phyloP scores from a whole-genome alignment of 345 rosid species.

The Pelargonium nanum region DNA sequence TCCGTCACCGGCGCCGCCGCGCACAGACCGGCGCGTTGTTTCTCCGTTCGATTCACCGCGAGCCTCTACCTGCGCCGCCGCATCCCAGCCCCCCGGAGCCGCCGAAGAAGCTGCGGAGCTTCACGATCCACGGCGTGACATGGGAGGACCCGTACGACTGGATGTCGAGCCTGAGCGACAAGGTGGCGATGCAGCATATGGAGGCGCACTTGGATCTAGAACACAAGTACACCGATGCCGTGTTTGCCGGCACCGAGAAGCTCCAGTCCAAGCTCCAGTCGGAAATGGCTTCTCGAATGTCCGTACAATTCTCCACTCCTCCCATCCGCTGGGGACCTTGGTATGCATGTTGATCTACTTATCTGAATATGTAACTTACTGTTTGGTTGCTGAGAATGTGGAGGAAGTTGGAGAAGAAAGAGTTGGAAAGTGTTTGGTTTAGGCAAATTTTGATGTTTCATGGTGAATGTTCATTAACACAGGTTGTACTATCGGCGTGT shows the following conservation, averaged over 20 bases:
- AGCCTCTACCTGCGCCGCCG: conserved; percentile 31
- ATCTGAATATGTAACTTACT: not conserved
- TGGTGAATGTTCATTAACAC: conserved; percentile 13
- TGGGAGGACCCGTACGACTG: conserved; percentile 96
- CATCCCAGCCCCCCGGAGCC: conserved; percentile 76
- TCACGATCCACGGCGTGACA: conserved; percentile 53
- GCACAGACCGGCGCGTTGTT: not conserved
- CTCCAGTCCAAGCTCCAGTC: conserved; percentile 80
- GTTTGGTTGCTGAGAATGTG: not conserved
- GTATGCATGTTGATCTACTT: conserved; percentile 24
- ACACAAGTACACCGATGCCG: conserved; percentile 84
- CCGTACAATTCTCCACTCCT: conserved; percentile 80
- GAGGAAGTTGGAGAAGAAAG: not conserved
- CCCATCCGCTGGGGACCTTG: conserved; percentile 93
- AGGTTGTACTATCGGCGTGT: conserved; percentile 88
- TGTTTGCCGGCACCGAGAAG: conserved; percentile 61
- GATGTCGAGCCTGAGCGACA: conserved; percentile 82
- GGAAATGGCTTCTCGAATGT: conserved; percentile 81
- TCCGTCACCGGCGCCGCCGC: conserved; percentile 11
- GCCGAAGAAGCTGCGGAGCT: conserved; percentile 66
- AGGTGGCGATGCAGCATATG: conserved; percentile 97
- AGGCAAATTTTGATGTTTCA: not conserved
- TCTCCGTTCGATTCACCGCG: conserved; percentile 36
- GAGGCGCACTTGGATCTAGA: conserved; percentile 90
- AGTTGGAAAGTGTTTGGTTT: not conserved